Conservation (phyloP, 768 basidiomycete species). For the Panaeolus cyanescens region DNA sequence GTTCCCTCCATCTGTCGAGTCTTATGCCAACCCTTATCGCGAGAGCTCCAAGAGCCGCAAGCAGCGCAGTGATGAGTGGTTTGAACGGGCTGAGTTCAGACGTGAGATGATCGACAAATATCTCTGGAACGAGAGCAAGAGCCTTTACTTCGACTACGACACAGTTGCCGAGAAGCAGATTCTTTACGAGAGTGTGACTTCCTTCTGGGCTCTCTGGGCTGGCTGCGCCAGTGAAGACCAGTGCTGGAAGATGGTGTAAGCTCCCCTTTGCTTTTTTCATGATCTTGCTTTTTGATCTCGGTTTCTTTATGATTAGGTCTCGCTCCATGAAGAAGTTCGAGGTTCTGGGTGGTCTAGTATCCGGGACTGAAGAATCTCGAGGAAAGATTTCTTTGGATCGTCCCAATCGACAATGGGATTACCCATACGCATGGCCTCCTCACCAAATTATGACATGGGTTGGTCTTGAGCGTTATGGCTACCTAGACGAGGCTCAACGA, state of each 20-base stretch:
- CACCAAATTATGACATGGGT: conserved; percentile 99
- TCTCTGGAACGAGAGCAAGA: conserved; percentile 96
- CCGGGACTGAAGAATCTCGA: conserved; percentile 94
- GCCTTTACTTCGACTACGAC: conserved; percentile 96
- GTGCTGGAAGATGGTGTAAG: conserved; percentile 90
- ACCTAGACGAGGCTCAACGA: conserved; percentile 89
- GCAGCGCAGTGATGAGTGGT: conserved; percentile 91
- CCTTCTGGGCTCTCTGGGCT: conserved; percentile 96
- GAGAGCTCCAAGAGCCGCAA: conserved; percentile 58
- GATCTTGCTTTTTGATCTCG: conserved; percentile 16
- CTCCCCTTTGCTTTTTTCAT: conserved; percentile 17
- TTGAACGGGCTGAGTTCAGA: conserved; percentile 82
- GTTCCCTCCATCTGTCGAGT: conserved; percentile 81
- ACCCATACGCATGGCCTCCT: conserved; percentile 92
- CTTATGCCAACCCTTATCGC: conserved; percentile 63
- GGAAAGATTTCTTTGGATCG: conserved; percentile 95
- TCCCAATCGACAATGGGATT: conserved; percentile 99
- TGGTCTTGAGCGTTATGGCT: conserved; percentile 94
- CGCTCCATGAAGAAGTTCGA: conserved; percentile 94
- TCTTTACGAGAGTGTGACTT: conserved; percentile 95
- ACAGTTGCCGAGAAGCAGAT: conserved; percentile 89
- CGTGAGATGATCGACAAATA: conserved; percentile 88
- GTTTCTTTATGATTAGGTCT: conserved; percentile 46
- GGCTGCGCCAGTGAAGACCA: conserved; percentile 97
- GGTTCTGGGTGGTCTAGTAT: conserved; percentile 91